A percentile compares a stretch with the other conserved stretches of the same genome.
These are phyloP conservation scores for Pseudozyma pruni DNA, from an alignment of 1,284 basidiomycete species.

Conservation along the genomic window DNA sequence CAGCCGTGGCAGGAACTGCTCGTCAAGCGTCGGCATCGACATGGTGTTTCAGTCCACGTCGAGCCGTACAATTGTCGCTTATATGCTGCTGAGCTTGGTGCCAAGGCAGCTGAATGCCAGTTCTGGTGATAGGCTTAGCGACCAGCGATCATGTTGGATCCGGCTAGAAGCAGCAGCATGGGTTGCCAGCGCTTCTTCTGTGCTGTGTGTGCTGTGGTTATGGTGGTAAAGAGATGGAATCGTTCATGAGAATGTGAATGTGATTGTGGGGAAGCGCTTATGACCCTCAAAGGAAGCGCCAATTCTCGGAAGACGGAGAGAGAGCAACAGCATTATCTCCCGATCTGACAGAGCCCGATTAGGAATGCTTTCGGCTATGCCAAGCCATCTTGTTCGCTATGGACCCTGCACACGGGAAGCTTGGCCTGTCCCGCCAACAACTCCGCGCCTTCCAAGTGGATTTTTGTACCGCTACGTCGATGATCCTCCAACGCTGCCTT, in stretches of 20 bases:
- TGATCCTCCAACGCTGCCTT: too few species aligned
- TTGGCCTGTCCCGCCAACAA: too few species aligned
- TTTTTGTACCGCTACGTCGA: too few species aligned
- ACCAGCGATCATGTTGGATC: not conserved
- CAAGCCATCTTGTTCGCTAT: too few species aligned
- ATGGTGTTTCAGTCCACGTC: conserved; percentile 17
- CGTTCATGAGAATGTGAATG: not conserved
- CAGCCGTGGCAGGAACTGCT: conserved; percentile 72
- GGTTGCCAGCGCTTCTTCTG: not conserved
- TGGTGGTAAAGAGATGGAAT: conserved; percentile 1
- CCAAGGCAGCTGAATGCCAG: not conserved
- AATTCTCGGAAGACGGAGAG: too few species aligned
- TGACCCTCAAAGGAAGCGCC: not conserved
- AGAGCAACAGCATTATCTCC: too few species aligned
- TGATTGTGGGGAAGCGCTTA: not conserved
- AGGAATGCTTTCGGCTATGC: too few species aligned
- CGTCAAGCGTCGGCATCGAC: conserved; percentile 50
- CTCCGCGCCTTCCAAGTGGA: too few species aligned
- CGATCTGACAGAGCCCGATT: too few species aligned
- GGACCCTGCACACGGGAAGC: too few species aligned
- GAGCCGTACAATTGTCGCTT: not conserved
- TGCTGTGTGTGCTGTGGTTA: not conserved
- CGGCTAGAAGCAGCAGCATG: too few species aligned
- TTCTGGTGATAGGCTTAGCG: not conserved
- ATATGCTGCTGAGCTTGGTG: not conserved